phyloP scores from a whole-genome alignment of 179 eudicot genomes.

The Silene vulgaris region DNA sequence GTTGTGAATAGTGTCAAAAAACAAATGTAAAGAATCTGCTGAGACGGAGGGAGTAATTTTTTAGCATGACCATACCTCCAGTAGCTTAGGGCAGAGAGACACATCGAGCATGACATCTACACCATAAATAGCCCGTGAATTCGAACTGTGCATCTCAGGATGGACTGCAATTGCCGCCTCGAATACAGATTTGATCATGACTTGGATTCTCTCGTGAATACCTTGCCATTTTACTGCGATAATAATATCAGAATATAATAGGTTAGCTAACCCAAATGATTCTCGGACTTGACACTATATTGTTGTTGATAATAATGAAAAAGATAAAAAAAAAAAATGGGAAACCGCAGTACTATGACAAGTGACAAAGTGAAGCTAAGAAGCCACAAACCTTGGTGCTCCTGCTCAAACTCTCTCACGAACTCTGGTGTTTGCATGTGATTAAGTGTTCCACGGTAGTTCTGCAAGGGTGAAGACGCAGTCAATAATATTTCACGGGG shows the following conservation, averaged over 20 bases:
- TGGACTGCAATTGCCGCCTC: conserved; percentile 81
- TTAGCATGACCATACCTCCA: conserved; percentile 51
- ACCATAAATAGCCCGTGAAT: conserved; percentile 92
- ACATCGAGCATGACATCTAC: conserved; percentile 92
- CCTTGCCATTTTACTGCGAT: conserved; percentile 77
- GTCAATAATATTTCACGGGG: background rate
- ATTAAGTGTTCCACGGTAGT: conserved; percentile 80
- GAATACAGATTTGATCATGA: conserved; percentile 76
- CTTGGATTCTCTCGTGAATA: conserved; percentile 54
- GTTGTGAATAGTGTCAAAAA: too few relatives aligned
- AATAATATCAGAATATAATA: background rate
- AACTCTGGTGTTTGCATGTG: conserved; percentile 78
- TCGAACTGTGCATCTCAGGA: conserved; percentile 84
- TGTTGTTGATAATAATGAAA: background rate
- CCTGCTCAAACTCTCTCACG: conserved; percentile 75
- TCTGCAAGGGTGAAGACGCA: conserved; percentile 37
- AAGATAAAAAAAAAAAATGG: background rate
- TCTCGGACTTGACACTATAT: background rate
- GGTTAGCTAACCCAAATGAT: background rate
- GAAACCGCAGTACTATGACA: background rate
- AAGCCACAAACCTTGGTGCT: conserved; percentile 57
- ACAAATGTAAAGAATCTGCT: too few relatives aligned
- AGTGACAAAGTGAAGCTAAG: background rate
- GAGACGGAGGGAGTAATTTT: too few relatives aligned
- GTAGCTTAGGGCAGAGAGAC: conserved; percentile 66